These are phyloP conservation scores for Wilcoxina mikolae DNA, from an alignment of 495 filamentous ascomycete species.

Conservation along the genomic window DNA sequence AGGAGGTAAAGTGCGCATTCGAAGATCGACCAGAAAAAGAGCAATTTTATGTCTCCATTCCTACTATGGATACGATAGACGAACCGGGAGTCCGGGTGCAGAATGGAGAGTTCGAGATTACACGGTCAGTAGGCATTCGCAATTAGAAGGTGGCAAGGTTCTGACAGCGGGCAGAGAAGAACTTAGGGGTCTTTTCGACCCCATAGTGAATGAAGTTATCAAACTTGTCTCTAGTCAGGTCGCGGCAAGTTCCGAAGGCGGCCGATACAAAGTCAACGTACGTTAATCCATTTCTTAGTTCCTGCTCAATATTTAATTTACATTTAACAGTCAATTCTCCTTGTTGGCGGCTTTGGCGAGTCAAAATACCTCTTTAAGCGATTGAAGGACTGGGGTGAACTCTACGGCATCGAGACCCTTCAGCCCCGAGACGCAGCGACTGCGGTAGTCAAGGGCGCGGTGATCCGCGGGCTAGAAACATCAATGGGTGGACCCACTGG, in stretches of 20 bases:
- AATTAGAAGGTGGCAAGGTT: background rate
- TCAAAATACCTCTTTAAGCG: constrained; percentile 15
- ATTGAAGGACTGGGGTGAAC: background rate
- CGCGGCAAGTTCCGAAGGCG: background rate
- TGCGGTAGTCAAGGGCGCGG: background rate
- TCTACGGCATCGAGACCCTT: background rate
- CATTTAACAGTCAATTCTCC: constrained; percentile 8
- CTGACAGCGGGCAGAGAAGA: background rate
- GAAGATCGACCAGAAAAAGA: constrained; percentile 4
- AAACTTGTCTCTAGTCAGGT: constrained; percentile 8
- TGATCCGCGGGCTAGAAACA: background rate
- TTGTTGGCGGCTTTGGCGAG: constrained; percentile 22
- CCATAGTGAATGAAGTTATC: constrained; percentile 5
- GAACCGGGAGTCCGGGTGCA: background rate
- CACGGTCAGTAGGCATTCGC: background rate
- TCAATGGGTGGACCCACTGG: background rate
- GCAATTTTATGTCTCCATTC: constrained; percentile 3
- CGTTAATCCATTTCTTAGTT: background rate
- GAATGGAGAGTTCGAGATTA: constrained; percentile 6
- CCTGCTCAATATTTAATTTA: no score
- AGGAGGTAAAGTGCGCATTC: constrained; percentile 11
- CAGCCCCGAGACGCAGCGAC: constrained; percentile 8
- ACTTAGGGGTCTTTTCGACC: constrained; percentile 14
- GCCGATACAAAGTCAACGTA: constrained; percentile 3
- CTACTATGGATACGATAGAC: background rate